These are phyloP conservation scores for Cercophora sp. DNA, from an alignment of 495 filamentous ascomycete genomes.

Conservation along the genomic window DNA sequence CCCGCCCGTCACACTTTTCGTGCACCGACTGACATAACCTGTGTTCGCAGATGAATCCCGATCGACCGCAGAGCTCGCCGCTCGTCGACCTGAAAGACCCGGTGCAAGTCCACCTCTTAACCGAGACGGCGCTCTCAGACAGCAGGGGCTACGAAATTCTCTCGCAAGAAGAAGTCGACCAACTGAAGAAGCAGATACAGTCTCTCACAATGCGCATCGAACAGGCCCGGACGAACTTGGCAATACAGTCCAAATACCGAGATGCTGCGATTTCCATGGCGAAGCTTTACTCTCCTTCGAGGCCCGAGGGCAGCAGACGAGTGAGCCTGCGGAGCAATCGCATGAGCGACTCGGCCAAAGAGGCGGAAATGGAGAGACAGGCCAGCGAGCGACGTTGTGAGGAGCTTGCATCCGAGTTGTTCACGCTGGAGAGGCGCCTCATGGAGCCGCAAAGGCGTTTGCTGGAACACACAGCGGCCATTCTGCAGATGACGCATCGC, in stretches of 20 bases:
- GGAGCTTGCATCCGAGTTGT: conserved; percentile 75
- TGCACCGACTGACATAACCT: no score
- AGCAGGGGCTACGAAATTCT: conserved; percentile 79
- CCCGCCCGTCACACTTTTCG: no score
- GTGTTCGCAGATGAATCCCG: conserved; percentile 9
- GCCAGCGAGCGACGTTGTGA: conserved; percentile 78
- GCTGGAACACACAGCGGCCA: conserved; percentile 86
- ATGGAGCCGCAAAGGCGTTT: conserved; percentile 68
- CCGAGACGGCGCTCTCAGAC: conserved; percentile 88
- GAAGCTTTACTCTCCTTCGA: conserved; percentile 59
- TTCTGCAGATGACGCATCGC: conserved; percentile 83
- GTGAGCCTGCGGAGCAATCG: conserved; percentile 53
- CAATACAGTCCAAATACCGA: conserved; percentile 88
- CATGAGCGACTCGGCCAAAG: conserved; percentile 45
- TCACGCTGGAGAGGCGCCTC: conserved; percentile 65
- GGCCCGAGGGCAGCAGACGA: conserved; percentile 33
- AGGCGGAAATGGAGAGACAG: conserved; percentile 70
- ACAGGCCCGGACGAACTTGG: conserved; percentile 71
- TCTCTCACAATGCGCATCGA: conserved; percentile 70
- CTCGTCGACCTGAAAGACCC: conserved; percentile 51
- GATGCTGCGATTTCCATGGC: conserved; percentile 87
- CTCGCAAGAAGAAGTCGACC: conserved; percentile 85
- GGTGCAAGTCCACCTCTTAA: conserved; percentile 75
- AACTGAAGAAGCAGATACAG: conserved; percentile 77
- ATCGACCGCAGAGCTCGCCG: conserved; percentile 29